Conservation (phyloP, 2,329 filamentous ascomycete species). For the Neodidymelliopsis sp. region DNA sequence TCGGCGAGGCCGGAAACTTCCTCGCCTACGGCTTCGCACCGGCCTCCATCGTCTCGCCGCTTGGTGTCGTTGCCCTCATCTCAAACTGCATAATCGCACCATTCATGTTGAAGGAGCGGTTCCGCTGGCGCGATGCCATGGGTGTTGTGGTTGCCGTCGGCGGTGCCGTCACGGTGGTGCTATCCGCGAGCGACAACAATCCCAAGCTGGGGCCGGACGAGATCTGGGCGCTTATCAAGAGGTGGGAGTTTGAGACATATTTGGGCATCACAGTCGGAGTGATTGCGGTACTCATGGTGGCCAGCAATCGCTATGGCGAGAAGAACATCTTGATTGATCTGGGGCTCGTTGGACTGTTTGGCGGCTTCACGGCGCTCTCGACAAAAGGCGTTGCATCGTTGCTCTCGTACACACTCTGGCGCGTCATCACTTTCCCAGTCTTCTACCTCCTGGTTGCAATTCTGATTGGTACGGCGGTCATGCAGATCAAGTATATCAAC, state of each 20-base stretch:
- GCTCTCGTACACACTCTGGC: conserved; percentile 87
- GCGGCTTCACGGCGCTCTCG: conserved; percentile 93
- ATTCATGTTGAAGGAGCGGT: conserved; percentile 88
- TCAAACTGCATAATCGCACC: conserved; percentile 98
- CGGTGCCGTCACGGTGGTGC: conserved; percentile 89
- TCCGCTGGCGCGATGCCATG: conserved; percentile 83
- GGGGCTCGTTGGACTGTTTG: conserved; percentile 91
- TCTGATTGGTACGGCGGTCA: conserved; percentile 82
- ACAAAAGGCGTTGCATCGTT: conserved; percentile 97
- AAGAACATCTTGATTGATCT: conserved; percentile 90
- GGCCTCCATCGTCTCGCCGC: conserved; percentile 93
- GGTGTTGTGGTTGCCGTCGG: conserved; percentile 87
- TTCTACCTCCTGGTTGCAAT: conserved; percentile 86
- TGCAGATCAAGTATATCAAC: conserved; percentile 98
- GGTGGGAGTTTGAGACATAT: conserved; percentile 90
- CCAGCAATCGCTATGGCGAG: conserved; percentile 83
- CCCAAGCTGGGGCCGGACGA: conserved; percentile 89
- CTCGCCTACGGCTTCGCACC: conserved; percentile 97
- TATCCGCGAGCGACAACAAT: conserved; percentile 89
- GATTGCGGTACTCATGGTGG: conserved; percentile 80
- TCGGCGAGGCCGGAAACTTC: conserved; percentile 96
- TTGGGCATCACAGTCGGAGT: conserved; percentile 76
- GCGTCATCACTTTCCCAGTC: conserved; percentile 88
- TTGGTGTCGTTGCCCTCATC: conserved; percentile 95
- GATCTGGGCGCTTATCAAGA: conserved; percentile 87